A percentile compares a stretch with the other conserved stretches of the same genome.
phyloP scores from a whole-genome alignment of 1,139 yeast species.

The Saccharomycopsis crataegensis region DNA sequence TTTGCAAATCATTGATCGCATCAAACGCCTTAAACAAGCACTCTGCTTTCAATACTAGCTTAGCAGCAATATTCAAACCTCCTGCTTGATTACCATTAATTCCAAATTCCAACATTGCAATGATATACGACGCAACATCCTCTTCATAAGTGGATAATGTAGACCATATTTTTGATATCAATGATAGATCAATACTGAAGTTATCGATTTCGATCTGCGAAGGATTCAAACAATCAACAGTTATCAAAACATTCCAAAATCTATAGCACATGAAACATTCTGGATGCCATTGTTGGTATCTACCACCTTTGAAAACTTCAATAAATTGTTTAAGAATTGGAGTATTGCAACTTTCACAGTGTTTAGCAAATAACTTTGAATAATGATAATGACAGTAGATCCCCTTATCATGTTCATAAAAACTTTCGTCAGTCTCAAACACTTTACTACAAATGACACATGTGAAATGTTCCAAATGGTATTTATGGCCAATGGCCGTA shows the following conservation, averaged over 20 bases:
- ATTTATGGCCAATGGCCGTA: slow-evolving; percentile 86
- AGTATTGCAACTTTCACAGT: slow-evolving; percentile 89
- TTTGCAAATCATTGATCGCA: slow-evolving; percentile 35
- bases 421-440: slow-evolving; percentile 88
- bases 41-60: slow-evolving; percentile 66
- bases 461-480: slow-evolving; percentile 92
- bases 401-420: slow-evolving; percentile 78
- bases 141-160: slow-evolving; percentile 87
- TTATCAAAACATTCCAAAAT: slow-evolving; percentile 89
- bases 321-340: slow-evolving; percentile 86
- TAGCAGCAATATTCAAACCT: slow-evolving; percentile 60
- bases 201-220: slow-evolving; percentile 24
- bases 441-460: slow-evolving; percentile 83
- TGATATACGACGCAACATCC: slow-evolving; percentile 82
- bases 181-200: slow-evolving; percentile 4
- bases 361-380: slow-evolving; percentile 73
- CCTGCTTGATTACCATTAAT: slow-evolving; percentile 65
- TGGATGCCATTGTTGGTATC: slow-evolving; percentile 97
- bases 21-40: slow-evolving; percentile 76
- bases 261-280: slow-evolving; percentile 97
- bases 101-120: slow-evolving; percentile 86
- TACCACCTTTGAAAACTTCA: slow-evolving; percentile 44
- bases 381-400: slow-evolving; percentile 92
- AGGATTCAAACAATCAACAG: slow-evolving; percentile 55
- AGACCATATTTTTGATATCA: slow-evolving; percentile 77